A percentile compares a stretch with the other conserved stretches of the same genome.
Evolutionary conservation across 2,329 filamentous ascomycete genomes (phyloP).

Genomic region (Colletotrichum echinochloae): DNA sequence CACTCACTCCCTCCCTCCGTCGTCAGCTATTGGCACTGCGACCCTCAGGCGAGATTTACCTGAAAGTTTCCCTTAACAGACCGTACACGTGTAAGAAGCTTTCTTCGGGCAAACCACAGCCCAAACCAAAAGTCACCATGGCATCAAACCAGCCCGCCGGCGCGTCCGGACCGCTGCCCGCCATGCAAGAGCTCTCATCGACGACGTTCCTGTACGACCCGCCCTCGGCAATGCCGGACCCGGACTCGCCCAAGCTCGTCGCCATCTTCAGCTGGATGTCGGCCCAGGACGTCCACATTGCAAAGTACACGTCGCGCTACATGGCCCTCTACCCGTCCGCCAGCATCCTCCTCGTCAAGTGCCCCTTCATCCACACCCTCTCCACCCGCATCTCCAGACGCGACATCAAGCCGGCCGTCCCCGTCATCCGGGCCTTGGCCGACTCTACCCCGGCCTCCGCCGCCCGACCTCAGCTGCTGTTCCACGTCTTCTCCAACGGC

Average conservation of each 20-base stretch:
- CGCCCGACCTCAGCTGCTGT: conserved; percentile 50
- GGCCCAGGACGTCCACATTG: conserved; percentile 61
- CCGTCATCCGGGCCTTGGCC: conserved; percentile 52
- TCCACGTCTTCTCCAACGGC: conserved; percentile 67
- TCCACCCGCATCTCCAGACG: conserved; percentile 48
- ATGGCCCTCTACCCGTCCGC: conserved; percentile 58
- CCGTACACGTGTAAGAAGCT: background rate
- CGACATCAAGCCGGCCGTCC: conserved; percentile 54
- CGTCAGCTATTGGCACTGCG: background rate
- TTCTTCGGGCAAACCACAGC: background rate
- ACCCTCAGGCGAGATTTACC: background rate
- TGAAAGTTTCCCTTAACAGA: background rate
- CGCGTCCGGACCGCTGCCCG: conserved; percentile 46
- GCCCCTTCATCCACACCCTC: conserved; percentile 53
- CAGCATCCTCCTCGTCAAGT: conserved; percentile 60
- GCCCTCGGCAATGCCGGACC: conserved; percentile 14
- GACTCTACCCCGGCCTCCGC: conserved; percentile 41
- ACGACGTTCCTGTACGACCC: conserved; percentile 53
- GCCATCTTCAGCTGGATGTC: conserved; percentile 64
- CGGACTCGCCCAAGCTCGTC: conserved; percentile 57
- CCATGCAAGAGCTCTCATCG: conserved; percentile 55
- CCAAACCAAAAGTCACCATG: conserved; percentile 42
- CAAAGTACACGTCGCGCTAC: conserved; percentile 63
- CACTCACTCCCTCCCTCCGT: background rate
- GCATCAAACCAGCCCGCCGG: conserved; percentile 43